These are phyloP conservation scores for Apiospora phragmitis DNA, from an alignment of 2,329 filamentous ascomycete species.

Conservation along the genomic window DNA sequence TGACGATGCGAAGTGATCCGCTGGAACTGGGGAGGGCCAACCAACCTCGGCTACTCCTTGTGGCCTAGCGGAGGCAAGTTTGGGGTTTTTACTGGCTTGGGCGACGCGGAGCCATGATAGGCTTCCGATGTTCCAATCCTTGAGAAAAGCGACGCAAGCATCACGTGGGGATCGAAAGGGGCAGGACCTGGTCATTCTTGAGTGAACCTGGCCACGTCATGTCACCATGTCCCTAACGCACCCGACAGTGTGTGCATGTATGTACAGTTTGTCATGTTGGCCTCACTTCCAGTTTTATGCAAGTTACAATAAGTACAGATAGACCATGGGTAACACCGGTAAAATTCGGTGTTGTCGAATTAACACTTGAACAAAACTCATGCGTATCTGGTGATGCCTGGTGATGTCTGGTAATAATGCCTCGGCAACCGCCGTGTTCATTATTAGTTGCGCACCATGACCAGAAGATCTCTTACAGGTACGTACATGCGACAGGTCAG, in stretches of 20 bases:
- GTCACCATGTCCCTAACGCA: not conserved
- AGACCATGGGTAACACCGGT: not conserved
- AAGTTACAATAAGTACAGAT: not conserved
- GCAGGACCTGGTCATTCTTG: not conserved
- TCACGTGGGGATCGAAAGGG: not conserved
- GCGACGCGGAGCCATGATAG: not conserved
- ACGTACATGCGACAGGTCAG: not conserved
- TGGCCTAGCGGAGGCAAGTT: not conserved
- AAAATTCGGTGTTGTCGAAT: not conserved
- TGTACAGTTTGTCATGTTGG: slow-evolving; percentile 4
- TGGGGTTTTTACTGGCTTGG: not conserved
- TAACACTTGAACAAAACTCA: not conserved
- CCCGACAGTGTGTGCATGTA: not conserved
- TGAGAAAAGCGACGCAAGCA: not conserved
- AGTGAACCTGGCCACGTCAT: not conserved
- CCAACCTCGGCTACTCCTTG: not conserved
- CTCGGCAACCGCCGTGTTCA: not conserved
- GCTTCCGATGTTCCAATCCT: not conserved
- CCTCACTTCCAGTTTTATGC: slow-evolving; percentile 5
- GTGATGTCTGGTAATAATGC: not conserved
- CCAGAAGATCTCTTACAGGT: not conserved
- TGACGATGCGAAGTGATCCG: not conserved
- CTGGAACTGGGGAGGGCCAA: not conserved
- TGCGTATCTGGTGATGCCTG: not conserved
- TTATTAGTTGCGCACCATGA: not conserved